These are phyloP conservation scores for Cornus florida DNA, from an alignment of 148 eudicot species.

Conservation along the genomic window DNA sequence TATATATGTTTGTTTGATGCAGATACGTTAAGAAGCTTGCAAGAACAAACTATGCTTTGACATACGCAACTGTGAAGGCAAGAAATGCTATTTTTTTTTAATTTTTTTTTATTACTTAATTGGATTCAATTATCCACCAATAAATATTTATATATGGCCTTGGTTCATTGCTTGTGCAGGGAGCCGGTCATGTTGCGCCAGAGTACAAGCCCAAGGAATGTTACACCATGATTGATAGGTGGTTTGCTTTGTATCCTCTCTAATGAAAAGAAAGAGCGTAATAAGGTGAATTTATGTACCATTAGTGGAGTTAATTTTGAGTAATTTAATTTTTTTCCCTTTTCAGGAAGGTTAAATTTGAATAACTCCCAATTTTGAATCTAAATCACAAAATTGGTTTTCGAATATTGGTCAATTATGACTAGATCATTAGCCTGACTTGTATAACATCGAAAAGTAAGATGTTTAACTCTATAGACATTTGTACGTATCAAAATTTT, in stretches of 20 bases:
- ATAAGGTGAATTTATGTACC: no score
- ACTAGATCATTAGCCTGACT: no score
- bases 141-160: not conserved
- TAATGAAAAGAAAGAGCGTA: not conserved
- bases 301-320: no score
- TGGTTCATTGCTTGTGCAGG: constrained; percentile 8
- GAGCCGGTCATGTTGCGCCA: constrained; percentile 37
- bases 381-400: no score
- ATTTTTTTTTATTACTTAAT: not conserved
- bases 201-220: constrained; percentile 38
- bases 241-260: constrained; percentile 17
- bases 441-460: no score
- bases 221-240: constrained; percentile 30
- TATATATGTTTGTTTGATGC: not conserved
- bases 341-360: no score
- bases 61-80: constrained; percentile 39
- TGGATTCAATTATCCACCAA: not conserved
- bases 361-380: no score
- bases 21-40: constrained; percentile 28
- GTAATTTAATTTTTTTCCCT: no score
- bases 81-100: not conserved
- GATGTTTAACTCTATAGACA: no score
- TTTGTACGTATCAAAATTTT: no score
- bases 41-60: constrained; percentile 17
- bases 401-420: no score